Conservation (phyloP, 495 filamentous ascomycete species). For the Aspergillus saccharolyticus region DNA sequence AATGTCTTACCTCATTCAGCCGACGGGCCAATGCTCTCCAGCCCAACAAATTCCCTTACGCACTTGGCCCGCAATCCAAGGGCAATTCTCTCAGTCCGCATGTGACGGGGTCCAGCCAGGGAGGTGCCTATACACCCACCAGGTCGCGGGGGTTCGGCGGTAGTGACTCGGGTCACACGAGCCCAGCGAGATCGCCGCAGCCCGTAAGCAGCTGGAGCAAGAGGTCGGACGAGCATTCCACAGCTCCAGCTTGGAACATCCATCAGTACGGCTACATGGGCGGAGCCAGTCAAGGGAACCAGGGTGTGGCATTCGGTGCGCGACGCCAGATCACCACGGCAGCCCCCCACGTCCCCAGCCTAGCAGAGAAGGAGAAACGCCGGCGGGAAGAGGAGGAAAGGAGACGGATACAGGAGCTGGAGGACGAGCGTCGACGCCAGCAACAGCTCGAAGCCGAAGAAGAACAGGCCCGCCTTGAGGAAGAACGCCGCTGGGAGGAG, state of each 20-base stretch:
- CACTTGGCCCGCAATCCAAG: conserved; percentile 63
- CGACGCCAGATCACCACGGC: conserved; percentile 88
- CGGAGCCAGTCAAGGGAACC: conserved; percentile 91
- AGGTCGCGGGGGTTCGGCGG: conserved; percentile 47
- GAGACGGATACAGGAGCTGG: conserved; percentile 55
- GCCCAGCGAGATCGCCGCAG: conserved; percentile 56
- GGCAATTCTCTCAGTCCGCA: conserved; percentile 61
- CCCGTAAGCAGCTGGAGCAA: conserved; percentile 87
- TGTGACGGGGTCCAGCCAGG: conserved; percentile 55
- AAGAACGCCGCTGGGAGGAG: conserved; percentile 76
- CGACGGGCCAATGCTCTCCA: conserved; percentile 74
- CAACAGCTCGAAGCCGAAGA: conserved; percentile 66
- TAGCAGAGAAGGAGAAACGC: conserved; percentile 62
- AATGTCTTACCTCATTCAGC: conserved; percentile 89
- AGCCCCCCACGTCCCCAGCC: conserved; percentile 68
- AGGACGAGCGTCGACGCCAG: conserved; percentile 57
- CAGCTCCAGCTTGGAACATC: conserved; percentile 95
- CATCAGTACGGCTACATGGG: conserved; percentile 99
- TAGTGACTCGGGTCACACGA: conserved; percentile 34
- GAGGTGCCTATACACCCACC: conserved; percentile 26
- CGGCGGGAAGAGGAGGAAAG: conserved; percentile 60
- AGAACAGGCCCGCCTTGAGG: conserved; percentile 58
- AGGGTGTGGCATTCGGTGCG: conserved; percentile 87
- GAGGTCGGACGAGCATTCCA: conserved; percentile 70
- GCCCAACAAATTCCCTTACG: conserved; percentile 63